Percentiles rank a stretch among this genome's conserved stretches.
These are phyloP conservation scores for Verticillium nonalfalfae DNA, from an alignment of 2,329 filamentous ascomycete species.

Conservation along the genomic window DNA sequence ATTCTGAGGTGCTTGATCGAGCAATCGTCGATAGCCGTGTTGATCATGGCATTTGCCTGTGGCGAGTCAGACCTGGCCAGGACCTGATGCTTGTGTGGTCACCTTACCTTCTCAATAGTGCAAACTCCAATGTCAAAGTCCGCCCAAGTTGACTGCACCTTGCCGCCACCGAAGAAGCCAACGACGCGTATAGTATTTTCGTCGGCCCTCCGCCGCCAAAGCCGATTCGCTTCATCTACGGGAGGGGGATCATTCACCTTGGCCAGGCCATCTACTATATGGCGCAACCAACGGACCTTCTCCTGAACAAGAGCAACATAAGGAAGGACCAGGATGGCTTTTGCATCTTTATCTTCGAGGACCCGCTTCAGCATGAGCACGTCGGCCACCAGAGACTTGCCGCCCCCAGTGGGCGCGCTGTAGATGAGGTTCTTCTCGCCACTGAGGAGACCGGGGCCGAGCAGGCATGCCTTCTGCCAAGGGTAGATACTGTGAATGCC, in stretches of 20 bases:
- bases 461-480: conserved; percentile 71
- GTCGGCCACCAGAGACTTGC: conserved; percentile 69
- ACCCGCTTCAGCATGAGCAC: conserved; percentile 67
- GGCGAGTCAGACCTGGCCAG: conserved; percentile 1
- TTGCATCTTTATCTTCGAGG: conserved; percentile 55
- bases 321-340: conserved; percentile 66
- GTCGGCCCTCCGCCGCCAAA: conserved; percentile 49
- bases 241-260: conserved; percentile 25
- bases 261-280: conserved; percentile 54
- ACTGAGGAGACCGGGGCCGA: conserved; percentile 57
- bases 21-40: conserved; percentile 66
- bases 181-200: conserved; percentile 58
- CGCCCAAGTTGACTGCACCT: conserved; percentile 58
- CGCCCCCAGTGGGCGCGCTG: conserved; percentile 71
- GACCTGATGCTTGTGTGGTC: neutral
- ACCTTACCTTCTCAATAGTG: conserved; percentile 63
- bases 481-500: conserved; percentile 72
- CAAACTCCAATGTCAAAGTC: conserved; percentile 75
- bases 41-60: conserved; percentile 68
- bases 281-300: conserved; percentile 68
- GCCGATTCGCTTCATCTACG: conserved; percentile 26
- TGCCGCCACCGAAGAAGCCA: conserved; percentile 71
- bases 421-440: conserved; percentile 70
- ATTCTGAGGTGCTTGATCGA: conserved; percentile 57
- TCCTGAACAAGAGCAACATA: conserved; percentile 78